Base-by-base conservation (phyloP, 345 rosid genomes). In the Moricandia arvensis region DNA sequence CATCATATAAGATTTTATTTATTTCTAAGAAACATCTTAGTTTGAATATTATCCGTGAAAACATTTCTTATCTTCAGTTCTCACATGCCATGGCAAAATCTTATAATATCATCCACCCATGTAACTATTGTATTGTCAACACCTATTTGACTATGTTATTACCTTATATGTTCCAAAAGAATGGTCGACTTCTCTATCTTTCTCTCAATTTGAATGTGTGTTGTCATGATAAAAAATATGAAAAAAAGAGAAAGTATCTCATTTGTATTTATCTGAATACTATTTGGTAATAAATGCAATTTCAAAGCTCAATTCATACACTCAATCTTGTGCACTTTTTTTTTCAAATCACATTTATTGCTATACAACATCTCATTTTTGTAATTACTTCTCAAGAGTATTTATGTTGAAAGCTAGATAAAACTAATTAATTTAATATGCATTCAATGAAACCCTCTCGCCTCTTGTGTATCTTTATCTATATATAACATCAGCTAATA, bases 201-300 rank as follows among this genome's bases (percentile, higher is more conserved):
- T 45, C 16, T 65, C 65, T 55, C 31, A 9, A 12, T 61, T 41
- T 67, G n/a, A 54, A 69, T 55, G 38, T 59, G 3, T 38, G 15
- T 63, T 63, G 55, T 58, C 55, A 45, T 34, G 7, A 57, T 24
- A 63, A n/a, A n/a, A n/a, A 15, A 5, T 26, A 34, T 21, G 47
- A 30, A 31, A 51, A n/a, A 37, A 60, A 13, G 47, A 17, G 12
- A 53, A 78, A 29, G 45, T 59, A 53, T 38, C 31, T 27, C 41
- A 31, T 66, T 67, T 67, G 74, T 73, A 61, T 54, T 31, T 73
- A 79, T 73, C 81, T 74, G 27, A 54, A 68, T 62, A 72, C 81
- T 79, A 67, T 79, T 73, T 63, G 63, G 55, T 74, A 68, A 57
- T 79, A 79, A 73, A 73, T 73, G 61, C 73, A 61, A 68, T 24